Evolutionary conservation across 495 filamentous ascomycete genomes (phyloP).

Genomic region (Tuber borchii): DNA sequence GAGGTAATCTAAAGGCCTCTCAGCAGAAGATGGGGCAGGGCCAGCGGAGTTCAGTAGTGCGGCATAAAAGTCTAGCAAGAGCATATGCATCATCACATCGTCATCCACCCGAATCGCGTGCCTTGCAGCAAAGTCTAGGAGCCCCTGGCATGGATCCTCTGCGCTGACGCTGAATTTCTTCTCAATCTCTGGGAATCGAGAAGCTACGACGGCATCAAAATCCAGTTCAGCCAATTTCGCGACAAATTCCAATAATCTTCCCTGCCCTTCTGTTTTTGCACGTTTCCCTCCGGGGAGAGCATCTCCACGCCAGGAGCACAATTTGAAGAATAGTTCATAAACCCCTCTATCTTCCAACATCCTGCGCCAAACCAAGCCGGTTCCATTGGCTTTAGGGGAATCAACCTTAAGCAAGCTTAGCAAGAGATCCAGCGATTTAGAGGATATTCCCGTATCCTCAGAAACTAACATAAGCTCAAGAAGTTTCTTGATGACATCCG

Average conservation of each 20-base stretch:
- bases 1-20: slow-evolving; percentile 25
- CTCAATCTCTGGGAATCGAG: slow-evolving; percentile 22
- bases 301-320: slow-evolving; percentile 29
- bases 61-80: slow-evolving; percentile 34
- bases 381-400: slow-evolving; percentile 11
- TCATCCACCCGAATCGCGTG: slow-evolving; percentile 19
- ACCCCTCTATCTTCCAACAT: slow-evolving; percentile 31
- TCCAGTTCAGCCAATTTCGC: slow-evolving; percentile 22
- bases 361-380: slow-evolving; percentile 30
- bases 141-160: slow-evolving; percentile 14
- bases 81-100: slow-evolving; percentile 41
- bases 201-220: slow-evolving; percentile 21
- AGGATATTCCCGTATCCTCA: slow-evolving; percentile 21
- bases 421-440: slow-evolving; percentile 23
- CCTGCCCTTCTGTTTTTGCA: slow-evolving; percentile 26
- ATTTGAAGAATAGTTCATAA: slow-evolving; percentile 28
- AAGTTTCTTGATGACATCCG: slow-evolving; percentile 30
- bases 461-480: slow-evolving; percentile 20
- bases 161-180: slow-evolving; percentile 14
- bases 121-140: slow-evolving; percentile 31
- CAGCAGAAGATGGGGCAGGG: slow-evolving; percentile 1
- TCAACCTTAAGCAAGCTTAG: slow-evolving; percentile 21
- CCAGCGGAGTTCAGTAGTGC: slow-evolving; percentile 15
- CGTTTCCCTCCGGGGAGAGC: slow-evolving; percentile 21
- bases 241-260: slow-evolving; percentile 27